Evolutionary conservation across 306 rosid species (phyloP).

Genomic region (Acacia melanoxylon): DNA sequence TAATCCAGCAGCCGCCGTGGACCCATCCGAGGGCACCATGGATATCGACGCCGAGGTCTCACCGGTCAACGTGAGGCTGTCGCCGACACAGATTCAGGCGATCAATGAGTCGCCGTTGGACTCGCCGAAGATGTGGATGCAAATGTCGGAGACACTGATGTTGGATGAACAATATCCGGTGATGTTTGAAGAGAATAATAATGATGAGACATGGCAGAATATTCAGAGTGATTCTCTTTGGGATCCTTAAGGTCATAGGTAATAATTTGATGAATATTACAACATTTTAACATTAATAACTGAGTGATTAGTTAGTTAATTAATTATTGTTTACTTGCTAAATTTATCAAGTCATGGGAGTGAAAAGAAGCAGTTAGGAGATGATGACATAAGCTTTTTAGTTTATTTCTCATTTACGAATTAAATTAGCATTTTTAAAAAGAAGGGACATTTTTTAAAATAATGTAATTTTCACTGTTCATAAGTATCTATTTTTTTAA

Average conservation of each 20-base stretch:
- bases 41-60: not conserved
- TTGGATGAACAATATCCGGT: conserved; percentile 33
- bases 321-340: conserved; percentile 1
- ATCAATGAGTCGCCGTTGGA: conserved; percentile 59
- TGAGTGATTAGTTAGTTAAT: conserved; percentile 13
- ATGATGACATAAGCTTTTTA: not conserved
- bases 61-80: conserved; percentile 46
- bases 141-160: conserved; percentile 40
- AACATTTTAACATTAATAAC: not conserved
- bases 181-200: conserved; percentile 35
- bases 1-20: not conserved
- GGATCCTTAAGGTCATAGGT: conserved; percentile 41
- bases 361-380: not conserved
- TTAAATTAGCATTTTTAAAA: not conserved
- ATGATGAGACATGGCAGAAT: conserved; percentile 37
- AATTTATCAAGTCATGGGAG: not conserved
- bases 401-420: not conserved
- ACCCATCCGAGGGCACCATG: not conserved
- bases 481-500: not conserved
- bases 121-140: conserved; percentile 54
- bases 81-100: conserved; percentile 56
- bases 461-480: not conserved
- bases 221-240: conserved; percentile 44
- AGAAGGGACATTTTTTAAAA: not conserved
- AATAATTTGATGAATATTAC: not conserved